A percentile compares a stretch with the other conserved stretches of the same genome.
These are phyloP conservation scores for Atkinsonella hypoxylon DNA, from an alignment of 2,329 filamentous ascomycete genomes.

Conservation along the genomic window DNA sequence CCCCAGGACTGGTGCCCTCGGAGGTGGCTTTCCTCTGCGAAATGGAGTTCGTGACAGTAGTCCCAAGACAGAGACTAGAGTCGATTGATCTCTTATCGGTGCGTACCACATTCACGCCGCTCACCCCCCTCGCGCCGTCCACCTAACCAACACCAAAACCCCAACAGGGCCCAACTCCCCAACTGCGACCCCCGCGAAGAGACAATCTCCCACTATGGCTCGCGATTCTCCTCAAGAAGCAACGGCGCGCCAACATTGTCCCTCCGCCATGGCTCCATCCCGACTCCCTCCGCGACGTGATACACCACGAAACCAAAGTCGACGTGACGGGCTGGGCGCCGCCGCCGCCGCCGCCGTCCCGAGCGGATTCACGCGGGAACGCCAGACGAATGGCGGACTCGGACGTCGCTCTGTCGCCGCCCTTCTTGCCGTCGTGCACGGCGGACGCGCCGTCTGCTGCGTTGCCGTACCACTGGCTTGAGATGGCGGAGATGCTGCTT, in stretches of 20 bases:
- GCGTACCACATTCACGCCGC: conserved; percentile 26
- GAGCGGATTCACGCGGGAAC: conserved; percentile 34
- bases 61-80: conserved; percentile 84
- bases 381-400: conserved; percentile 22
- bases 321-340: conserved; percentile 64
- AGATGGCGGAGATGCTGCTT: conserved; percentile 77
- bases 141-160: neutral
- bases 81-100: conserved; percentile 76
- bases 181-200: conserved; percentile 70
- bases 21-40: conserved; percentile 94
- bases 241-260: conserved; percentile 84
- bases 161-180: conserved; percentile 60
- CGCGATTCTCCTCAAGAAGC: conserved; percentile 85
- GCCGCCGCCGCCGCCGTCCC: conserved; percentile 53
- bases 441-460: conserved; percentile 54
- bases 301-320: conserved; percentile 67
- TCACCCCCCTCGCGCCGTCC: neutral
- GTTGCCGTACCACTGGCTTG: conserved; percentile 91
- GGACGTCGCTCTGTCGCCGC: conserved; percentile 44
- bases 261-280: conserved; percentile 82
- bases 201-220: conserved; percentile 82
- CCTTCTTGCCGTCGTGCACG: conserved; percentile 68
- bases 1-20: conserved; percentile 56
- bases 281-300: conserved; percentile 61
- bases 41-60: conserved; percentile 90